Conservation (phyloP, 768 basidiomycete genomes). For the Termitomyces bulborhizus region DNA sequence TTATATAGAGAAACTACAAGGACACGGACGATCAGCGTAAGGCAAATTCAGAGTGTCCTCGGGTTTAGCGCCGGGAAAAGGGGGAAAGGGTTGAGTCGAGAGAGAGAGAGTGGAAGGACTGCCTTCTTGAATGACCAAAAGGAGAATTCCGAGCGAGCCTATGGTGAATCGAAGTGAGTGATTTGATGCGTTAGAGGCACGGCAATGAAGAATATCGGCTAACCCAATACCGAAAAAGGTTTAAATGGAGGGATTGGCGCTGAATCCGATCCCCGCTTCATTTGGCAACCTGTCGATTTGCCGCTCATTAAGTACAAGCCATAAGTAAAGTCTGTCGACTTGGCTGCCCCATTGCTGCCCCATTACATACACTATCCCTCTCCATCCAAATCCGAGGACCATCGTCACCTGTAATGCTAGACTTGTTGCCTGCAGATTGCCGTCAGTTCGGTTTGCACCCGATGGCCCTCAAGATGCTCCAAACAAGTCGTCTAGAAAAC, state of each 20-base stretch:
- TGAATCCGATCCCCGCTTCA: conserved; percentile 19
- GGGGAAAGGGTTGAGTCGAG: conserved; percentile 4
- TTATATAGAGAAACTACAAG: too few relatives aligned
- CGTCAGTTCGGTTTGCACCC: too few relatives aligned
- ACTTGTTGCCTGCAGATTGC: too few relatives aligned
- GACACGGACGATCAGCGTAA: neutral
- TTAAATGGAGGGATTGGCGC: conserved; percentile 23
- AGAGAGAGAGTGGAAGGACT: conserved; percentile 5
- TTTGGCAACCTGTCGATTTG: conserved; percentile 9
- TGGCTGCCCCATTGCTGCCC: conserved; percentile 7
- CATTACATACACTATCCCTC: neutral
- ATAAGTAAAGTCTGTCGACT: neutral
- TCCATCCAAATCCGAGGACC: too few relatives aligned
- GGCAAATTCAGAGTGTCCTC: conserved; percentile 6
- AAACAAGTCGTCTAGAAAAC: neutral
- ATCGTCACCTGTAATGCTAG: too few relatives aligned
- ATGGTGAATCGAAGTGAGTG: conserved; percentile 10
- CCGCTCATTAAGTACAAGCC: neutral
- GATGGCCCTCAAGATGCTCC: conserved; percentile 3
- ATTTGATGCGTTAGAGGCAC: conserved; percentile 8
- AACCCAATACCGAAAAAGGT: conserved; percentile 15
- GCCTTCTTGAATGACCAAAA: conserved; percentile 16
- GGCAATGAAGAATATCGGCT: conserved; percentile 18
- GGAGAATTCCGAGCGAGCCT: conserved; percentile 13
- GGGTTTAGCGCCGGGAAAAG: conserved; percentile 11